These are phyloP conservation scores for Aspergillus nomiae DNA, from an alignment of 2,329 filamentous ascomycete species.

Conservation along the genomic window DNA sequence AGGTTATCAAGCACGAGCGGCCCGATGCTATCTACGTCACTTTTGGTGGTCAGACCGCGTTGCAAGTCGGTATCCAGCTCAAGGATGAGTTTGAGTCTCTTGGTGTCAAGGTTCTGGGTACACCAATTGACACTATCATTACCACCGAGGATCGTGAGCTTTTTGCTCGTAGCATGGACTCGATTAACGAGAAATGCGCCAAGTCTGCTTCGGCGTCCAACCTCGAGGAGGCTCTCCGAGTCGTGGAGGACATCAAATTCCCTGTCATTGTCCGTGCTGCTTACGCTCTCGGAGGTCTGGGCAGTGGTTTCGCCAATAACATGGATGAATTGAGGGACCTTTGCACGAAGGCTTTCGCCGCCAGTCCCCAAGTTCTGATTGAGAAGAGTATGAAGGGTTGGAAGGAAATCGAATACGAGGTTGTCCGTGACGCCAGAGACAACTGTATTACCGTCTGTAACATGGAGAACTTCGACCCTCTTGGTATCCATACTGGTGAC, in stretches of 20 bases:
- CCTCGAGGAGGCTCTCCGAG: slow-evolving; percentile 83
- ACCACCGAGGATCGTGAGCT: slow-evolving; percentile 97
- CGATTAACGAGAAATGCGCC: slow-evolving; percentile 95
- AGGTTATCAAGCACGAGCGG: slow-evolving; percentile 91
- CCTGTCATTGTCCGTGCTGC: slow-evolving; percentile 96
- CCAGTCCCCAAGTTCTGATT: slow-evolving; percentile 92
- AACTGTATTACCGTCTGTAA: slow-evolving; percentile 99
- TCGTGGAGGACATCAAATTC: slow-evolving; percentile 88
- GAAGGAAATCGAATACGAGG: slow-evolving; percentile 99
- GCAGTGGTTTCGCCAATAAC: slow-evolving; percentile 93
- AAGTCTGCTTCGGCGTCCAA: slow-evolving; percentile 92
- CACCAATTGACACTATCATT: slow-evolving; percentile 96
- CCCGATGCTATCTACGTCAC: slow-evolving; percentile 97
- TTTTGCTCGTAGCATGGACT: slow-evolving; percentile 97
- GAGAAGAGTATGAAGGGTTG: slow-evolving; percentile 99
- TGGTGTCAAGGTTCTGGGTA: slow-evolving; percentile 92
- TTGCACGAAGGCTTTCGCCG: slow-evolving; percentile 92
- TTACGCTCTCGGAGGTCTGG: slow-evolving; percentile 91
- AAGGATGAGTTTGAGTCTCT: slow-evolving; percentile 95
- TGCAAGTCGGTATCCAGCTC: slow-evolving; percentile 95
- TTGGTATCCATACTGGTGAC: slow-evolving; percentile 97
- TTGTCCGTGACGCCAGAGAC: slow-evolving; percentile 90
- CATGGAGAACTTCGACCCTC: slow-evolving; percentile 99
- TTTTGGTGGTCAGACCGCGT: slow-evolving; percentile 94
- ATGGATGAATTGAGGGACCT: slow-evolving; percentile 79